Base-by-base conservation (phyloP, 2,329 filamentous ascomycete genomes). In the Purpureocillium lavendulum region DNA sequence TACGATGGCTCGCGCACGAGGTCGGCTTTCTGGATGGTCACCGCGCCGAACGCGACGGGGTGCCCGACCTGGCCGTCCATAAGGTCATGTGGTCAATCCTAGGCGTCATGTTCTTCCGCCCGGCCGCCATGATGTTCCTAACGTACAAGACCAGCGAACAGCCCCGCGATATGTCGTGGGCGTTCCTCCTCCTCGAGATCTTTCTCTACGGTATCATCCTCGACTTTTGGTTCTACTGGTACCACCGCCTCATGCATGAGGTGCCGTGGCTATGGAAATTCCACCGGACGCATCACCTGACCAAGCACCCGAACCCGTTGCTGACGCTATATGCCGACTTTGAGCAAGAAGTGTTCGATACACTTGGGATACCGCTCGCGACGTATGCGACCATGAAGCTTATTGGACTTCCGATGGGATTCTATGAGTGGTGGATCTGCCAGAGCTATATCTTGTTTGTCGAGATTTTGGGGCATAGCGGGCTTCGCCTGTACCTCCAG, bases 361-460 rank as follows among this genome's bases (percentile, higher is more conserved):
- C 65, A 24, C 59, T 55, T 8, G 60, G 58, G 13, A 56, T 68
- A 7, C 64, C 64, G 0, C 44, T 66, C 11, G 43, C 65, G 33
- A 60, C 62, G 1, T 67, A 58, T 42, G 46, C 52, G 28, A 56
- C 48, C 4, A 41, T 66, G 15, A 56, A 52, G 33, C 12, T 32
- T 16, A 11, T 53, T 33, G 62, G 63, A 1, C 26, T 67, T 12
- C 63, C 64, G 0, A 61, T 68, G 61, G 63, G 61, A 7, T 69
- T 68, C 45, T 67, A 66, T 39, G 64, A 67, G 30, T 67, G 61
- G 58, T 69, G 64, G 64, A 48, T 69, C 16, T 67, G 64, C 48
- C 57, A 66, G 33, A 52, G 62, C 38, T 69, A 66, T 37, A 53
- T 68, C 15, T 55, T 61, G 8, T 68, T 55, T 44, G 47, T 56